Evolutionary conservation across 1,139 yeast genomes (phyloP).

Genomic region (Magnusiomyces clavatus): DNA sequence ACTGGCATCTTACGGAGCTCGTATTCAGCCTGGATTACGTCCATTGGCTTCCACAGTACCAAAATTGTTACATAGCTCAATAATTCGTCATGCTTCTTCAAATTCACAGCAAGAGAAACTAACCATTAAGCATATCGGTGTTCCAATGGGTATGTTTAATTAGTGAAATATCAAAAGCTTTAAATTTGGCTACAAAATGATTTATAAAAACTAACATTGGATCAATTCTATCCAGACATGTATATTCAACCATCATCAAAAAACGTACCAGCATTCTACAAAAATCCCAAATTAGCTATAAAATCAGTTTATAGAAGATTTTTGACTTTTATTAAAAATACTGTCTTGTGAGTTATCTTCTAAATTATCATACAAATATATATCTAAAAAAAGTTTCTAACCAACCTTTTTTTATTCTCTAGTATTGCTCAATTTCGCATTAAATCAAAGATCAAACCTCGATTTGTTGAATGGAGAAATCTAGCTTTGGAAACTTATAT

Average conservation of each 20-base stretch:
- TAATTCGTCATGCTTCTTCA: conserved; percentile 11
- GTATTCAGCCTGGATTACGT: too few relatives aligned
- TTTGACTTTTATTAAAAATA: conserved; percentile 51
- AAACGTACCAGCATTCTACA: conserved; percentile 39
- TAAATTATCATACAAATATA: conserved; percentile 4
- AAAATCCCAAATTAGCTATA: conserved; percentile 36
- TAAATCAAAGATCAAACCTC: conserved; percentile 56
- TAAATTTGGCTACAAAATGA: too few relatives aligned
- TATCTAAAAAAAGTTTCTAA: conserved; percentile 10
- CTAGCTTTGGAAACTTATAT: conserved; percentile 60
- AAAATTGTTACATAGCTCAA: too few relatives aligned
- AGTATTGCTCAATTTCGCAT: conserved; percentile 57
- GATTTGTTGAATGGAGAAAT: conserved; percentile 65
- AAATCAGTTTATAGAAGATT: conserved; percentile 41
- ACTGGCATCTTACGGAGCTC: too few relatives aligned
- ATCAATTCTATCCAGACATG: conserved; percentile 16
- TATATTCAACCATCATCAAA: conserved; percentile 41
- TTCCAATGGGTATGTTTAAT: conserved; percentile 21
- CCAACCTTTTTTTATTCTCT: conserved; percentile 22
- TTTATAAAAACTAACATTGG: neutral
- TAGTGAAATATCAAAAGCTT: too few relatives aligned
- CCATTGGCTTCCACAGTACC: neutral
- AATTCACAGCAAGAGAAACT: conserved; percentile 13
- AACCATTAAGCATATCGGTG: conserved; percentile 23
- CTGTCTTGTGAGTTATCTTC: conserved; percentile 32